phyloP scores from a whole-genome alignment of 208 protist species.

The Trypanosoma avium region DNA sequence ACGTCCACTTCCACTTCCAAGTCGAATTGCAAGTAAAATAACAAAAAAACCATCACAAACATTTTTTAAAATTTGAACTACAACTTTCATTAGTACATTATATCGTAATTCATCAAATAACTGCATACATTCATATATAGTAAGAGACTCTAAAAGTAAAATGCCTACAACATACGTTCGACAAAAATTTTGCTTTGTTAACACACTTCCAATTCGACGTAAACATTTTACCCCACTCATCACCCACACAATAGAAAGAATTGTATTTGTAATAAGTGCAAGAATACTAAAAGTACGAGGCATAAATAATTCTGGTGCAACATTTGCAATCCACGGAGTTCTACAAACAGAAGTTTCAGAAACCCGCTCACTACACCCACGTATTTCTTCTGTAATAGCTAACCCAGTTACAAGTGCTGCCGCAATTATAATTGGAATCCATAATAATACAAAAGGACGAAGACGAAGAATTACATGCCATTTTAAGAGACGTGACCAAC shows the following conservation, averaged over 20 bases:
- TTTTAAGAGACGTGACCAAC: constrained; percentile 11
- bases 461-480: constrained; percentile 14
- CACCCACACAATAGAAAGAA: constrained; percentile 16
- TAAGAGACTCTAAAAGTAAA: constrained; percentile 1
- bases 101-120: constrained; percentile 26
- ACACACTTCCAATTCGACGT: constrained; percentile 16
- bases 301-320: neutral
- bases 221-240: constrained; percentile 13
- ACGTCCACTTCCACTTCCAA: constrained; percentile 2
- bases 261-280: constrained; percentile 8
- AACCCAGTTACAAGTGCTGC: neutral
- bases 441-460: neutral
- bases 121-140: constrained; percentile 8
- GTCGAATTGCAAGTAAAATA: constrained; percentile 5
- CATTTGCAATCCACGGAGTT: neutral
- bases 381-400: neutral
- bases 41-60: constrained; percentile 12
- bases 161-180: constrained; percentile 3
- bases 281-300: constrained; percentile 14
- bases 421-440: neutral
- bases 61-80: constrained; percentile 13
- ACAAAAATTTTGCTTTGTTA: constrained; percentile 20
- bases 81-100: constrained; percentile 15
- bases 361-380: constrained; percentile 4
- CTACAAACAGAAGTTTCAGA: constrained; percentile 16